A percentile compares a stretch with the other conserved stretches of the same genome.
These are phyloP conservation scores for Pseudogymnoascus sp. DNA, from an alignment of 2,329 filamentous ascomycete species.

Conservation along the genomic window DNA sequence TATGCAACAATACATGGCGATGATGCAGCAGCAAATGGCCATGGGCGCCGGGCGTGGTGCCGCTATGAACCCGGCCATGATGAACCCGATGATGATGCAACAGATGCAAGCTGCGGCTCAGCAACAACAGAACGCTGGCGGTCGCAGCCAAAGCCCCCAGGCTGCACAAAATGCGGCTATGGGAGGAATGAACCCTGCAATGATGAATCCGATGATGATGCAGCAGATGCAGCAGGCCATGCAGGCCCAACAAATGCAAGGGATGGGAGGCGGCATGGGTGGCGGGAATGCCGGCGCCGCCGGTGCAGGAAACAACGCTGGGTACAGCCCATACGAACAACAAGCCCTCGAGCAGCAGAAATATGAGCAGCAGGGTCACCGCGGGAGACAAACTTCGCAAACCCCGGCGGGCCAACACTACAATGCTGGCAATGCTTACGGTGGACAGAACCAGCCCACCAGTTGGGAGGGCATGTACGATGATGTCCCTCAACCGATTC, in stretches of 20 bases:
- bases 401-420: conserved; percentile 27
- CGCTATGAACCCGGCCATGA: conserved; percentile 54
- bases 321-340: conserved; percentile 57
- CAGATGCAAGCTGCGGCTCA: conserved; percentile 58
- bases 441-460: conserved; percentile 47
- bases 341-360: conserved; percentile 71
- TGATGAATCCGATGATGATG: conserved; percentile 48
- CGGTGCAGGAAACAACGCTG: conserved; percentile 33
- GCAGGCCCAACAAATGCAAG: conserved; percentile 29
- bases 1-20: conserved; percentile 94
- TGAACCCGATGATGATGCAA: conserved; percentile 71
- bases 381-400: conserved; percentile 34
- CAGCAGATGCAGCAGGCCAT: conserved; percentile 36
- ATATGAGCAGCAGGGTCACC: conserved; percentile 63
- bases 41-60: conserved; percentile 56
- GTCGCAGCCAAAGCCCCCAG: conserved; percentile 28
- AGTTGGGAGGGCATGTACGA: conserved; percentile 99
- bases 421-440: conserved; percentile 20
- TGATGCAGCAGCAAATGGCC: conserved; percentile 91
- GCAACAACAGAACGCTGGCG: conserved; percentile 26
- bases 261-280: conserved; percentile 32
- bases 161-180: conserved; percentile 17
- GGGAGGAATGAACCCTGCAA: conserved; percentile 33
- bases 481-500: conserved; percentile 77
- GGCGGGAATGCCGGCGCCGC: conserved; percentile 25